Evolutionary conservation across 2,329 filamentous ascomycete species (phyloP), one percentile per base, ranked within the genome.

Genomic region (Phaeoacremonium minimum): DNA sequence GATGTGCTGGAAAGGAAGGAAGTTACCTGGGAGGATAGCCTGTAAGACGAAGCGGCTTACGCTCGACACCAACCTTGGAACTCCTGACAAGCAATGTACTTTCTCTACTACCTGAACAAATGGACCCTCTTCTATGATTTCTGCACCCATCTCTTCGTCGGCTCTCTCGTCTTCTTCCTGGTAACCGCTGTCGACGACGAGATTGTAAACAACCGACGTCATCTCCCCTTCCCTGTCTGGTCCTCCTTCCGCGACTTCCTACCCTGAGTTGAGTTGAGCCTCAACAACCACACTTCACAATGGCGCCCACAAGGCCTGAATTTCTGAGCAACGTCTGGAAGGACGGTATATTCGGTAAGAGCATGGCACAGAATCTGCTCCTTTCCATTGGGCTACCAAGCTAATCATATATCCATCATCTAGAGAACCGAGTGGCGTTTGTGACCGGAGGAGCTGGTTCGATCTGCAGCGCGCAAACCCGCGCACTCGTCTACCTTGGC

Each of bases 361-460:
- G 9, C 8, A 15, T 3, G 9, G 9, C 3, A 9, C 33, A 15
- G 20, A 12, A 22, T n/a, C n/a, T 46, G 20, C 30, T 35, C n/a
- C n/a, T n/a, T n/a, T n/a, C n/a, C n/a, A n/a, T n/a, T n/a, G n/a
- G n/a, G n/a, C n/a, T n/a, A n/a, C n/a, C n/a, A n/a, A n/a, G n/a
- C n/a, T n/a, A n/a, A n/a, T n/a, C n/a, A n/a, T n/a, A n/a, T n/a
- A n/a, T 32, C 12, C 7, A 18, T 13, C 16, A 7, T 31, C 11
- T 51, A 94, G 87, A 83, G 45, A 81, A 83, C 57, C 91, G 93
- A 53, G 90, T 97, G 30, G 78, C 91, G 48, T 95, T 97, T 64
- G 94, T 94, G 54, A 98, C 93, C 4, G 93, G 93, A 40, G 93
- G 93, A 35, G 89, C 89, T 5, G 91, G 93, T 37, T 84, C 85